These are phyloP conservation scores for Coemansia sp. DNA, from an alignment of 192 early-diverging fungal species.

Conservation along the genomic window DNA sequence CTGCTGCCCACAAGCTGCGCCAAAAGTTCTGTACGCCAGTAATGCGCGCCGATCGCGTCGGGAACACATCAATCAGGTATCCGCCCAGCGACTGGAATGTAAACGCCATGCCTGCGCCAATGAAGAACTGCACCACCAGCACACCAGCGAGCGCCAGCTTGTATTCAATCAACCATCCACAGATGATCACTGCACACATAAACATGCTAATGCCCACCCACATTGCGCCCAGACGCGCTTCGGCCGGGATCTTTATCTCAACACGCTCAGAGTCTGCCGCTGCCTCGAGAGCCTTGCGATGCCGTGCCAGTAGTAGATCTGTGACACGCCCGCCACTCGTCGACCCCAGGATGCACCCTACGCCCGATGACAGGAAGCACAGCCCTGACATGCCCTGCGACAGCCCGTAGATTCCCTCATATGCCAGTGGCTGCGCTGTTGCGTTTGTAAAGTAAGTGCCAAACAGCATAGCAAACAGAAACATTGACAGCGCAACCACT, in stretches of 20 bases:
- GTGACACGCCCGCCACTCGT: conserved; percentile 44
- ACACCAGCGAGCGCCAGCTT: conserved; percentile 29
- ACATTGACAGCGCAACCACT: conserved; percentile 29
- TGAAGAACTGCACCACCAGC: conserved; percentile 41
- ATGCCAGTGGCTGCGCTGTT: conserved; percentile 50
- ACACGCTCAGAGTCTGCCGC: neutral
- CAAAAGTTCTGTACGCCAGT: conserved; percentile 53
- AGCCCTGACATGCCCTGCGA: conserved; percentile 49
- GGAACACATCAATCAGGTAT: conserved; percentile 56
- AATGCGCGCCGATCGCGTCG: conserved; percentile 44
- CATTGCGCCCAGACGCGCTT: conserved; percentile 39
- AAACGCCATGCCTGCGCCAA: conserved; percentile 48
- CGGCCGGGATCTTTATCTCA: conserved; percentile 17
- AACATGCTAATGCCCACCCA: conserved; percentile 43
- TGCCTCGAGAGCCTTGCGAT: conserved; percentile 2
- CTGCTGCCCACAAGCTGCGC: conserved; percentile 49
- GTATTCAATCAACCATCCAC: conserved; percentile 49
- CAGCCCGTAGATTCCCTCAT: conserved; percentile 43
- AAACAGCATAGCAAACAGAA: conserved; percentile 54
- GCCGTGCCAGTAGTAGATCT: conserved; percentile 30
- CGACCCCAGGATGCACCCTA: conserved; percentile 50
- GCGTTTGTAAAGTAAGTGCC: conserved; percentile 56
- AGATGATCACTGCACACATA: conserved; percentile 16
- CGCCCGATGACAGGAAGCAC: conserved; percentile 53
- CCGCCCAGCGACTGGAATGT: conserved; percentile 42